A percentile compares a stretch with the other conserved stretches of the same genome.
phyloP scores from a whole-genome alignment of 2,329 filamentous ascomycete species.

The Trichoderma simmonsii region DNA sequence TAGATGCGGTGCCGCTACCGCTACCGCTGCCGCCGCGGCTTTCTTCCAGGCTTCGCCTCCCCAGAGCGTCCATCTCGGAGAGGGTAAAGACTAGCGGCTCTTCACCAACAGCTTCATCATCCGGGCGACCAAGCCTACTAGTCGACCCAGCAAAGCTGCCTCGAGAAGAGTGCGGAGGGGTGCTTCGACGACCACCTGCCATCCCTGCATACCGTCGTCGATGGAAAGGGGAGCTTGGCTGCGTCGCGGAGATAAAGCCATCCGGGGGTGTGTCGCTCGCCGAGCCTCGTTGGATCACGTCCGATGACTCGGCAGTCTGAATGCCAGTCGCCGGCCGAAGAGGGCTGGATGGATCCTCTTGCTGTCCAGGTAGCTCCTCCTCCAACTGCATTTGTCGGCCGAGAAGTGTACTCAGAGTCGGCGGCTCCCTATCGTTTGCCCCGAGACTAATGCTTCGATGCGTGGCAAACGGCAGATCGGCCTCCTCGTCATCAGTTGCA shows the following conservation, averaged over 20 bases:
- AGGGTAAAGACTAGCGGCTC: conserved; percentile 71
- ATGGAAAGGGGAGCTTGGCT: conserved; percentile 45
- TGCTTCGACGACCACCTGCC: conserved; percentile 38
- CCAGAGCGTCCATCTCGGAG: conserved; percentile 63
- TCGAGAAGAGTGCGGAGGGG: conserved; percentile 44
- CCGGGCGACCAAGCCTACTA: conserved; percentile 38
- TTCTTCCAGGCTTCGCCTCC: conserved; percentile 59
- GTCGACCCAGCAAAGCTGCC: conserved; percentile 45
- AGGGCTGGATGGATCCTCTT: conserved; percentile 24
- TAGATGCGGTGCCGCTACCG: conserved; percentile 39
- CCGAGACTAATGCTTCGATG: conserved; percentile 68
- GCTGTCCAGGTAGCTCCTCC: conserved; percentile 23
- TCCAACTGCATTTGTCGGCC: conserved; percentile 41
- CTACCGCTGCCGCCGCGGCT: conserved; percentile 38
- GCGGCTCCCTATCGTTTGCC: conserved; percentile 60
- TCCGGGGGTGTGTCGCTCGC: conserved; percentile 48
- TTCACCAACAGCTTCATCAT: conserved; percentile 56
- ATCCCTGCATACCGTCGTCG: conserved; percentile 48
- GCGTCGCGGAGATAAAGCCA: conserved; percentile 39
- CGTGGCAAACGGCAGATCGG: conserved; percentile 58
- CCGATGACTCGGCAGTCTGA: conserved; percentile 37
- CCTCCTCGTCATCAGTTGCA: conserved; percentile 55
- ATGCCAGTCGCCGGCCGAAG: conserved; percentile 45
- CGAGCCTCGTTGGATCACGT: conserved; percentile 40
- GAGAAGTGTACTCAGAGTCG: conserved; percentile 62